Percentiles rank a stretch among this genome's conserved stretches.
Evolutionary conservation across 805 yeast genomes (phyloP).

Genomic region (Myxozyma lipomycoides): DNA sequence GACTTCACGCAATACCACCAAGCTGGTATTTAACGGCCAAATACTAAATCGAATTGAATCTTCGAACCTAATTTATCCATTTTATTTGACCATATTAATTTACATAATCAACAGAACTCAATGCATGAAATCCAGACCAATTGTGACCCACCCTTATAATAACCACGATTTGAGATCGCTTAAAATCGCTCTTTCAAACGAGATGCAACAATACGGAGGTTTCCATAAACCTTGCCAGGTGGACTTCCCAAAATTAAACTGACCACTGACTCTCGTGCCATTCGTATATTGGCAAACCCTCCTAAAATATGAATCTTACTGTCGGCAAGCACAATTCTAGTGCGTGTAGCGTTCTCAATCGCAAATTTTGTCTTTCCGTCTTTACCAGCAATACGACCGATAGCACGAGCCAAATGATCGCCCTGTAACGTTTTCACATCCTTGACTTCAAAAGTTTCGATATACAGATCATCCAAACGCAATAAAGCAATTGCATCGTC

Average conservation of each 20-base stretch:
- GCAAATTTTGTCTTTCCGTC: slow-evolving; percentile 99
- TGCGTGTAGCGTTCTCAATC: slow-evolving; percentile 96
- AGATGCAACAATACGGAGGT: slow-evolving; percentile 92
- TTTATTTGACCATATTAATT: no score
- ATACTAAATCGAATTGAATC: no score
- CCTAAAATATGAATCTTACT: slow-evolving; percentile 94
- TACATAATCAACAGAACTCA: no score
- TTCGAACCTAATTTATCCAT: no score
- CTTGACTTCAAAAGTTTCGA: slow-evolving; percentile 94
- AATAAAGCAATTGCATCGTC: slow-evolving; percentile 95
- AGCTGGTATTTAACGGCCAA: no score
- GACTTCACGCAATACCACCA: no score
- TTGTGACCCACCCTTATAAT: neutral
- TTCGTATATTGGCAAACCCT: slow-evolving; percentile 92
- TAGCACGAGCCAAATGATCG: slow-evolving; percentile 96
- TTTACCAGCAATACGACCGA: slow-evolving; percentile 99
- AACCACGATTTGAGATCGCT: neutral
- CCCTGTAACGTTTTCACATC: slow-evolving; percentile 95
- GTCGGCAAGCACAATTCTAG: slow-evolving; percentile 96
- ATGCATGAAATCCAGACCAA: no score
- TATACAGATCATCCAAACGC: slow-evolving; percentile 91
- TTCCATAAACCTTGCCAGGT: slow-evolving; percentile 97
- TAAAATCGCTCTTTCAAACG: slow-evolving; percentile 94
- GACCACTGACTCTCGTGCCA: slow-evolving; percentile 98
- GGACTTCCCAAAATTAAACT: slow-evolving; percentile 94